These are phyloP conservation scores for Ceratobasidium theobromae DNA, from an alignment of 1,284 basidiomycete species.

Conservation along the genomic window DNA sequence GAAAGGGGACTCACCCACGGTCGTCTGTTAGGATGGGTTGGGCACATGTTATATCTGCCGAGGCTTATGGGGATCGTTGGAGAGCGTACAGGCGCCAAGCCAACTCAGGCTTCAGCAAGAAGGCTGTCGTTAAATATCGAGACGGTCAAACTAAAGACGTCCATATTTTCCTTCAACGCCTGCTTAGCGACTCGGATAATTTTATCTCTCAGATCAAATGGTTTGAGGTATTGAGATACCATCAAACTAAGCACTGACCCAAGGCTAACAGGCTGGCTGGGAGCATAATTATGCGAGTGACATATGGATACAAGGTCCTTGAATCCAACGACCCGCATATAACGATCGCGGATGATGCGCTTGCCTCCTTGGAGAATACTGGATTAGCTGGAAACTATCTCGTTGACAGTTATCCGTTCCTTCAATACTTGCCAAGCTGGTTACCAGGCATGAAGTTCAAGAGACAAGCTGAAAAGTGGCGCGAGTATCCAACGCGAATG, in stretches of 20 bases:
- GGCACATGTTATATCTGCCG: neutral
- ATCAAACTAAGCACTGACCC: neutral
- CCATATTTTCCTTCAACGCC: neutral
- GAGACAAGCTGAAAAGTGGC: neutral
- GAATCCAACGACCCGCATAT: constrained; percentile 1
- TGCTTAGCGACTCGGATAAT: neutral
- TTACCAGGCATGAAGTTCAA: constrained; percentile 30
- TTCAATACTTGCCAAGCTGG: constrained; percentile 24
- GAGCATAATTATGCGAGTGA: neutral
- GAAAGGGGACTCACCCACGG: neutral
- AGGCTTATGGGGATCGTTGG: neutral
- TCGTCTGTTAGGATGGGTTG: constrained; percentile 11
- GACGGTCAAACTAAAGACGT: neutral
- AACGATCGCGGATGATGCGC: neutral
- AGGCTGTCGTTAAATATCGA: neutral
- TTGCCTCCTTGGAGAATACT: neutral
- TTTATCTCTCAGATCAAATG: neutral
- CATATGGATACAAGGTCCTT: constrained; percentile 2
- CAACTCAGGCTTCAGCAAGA: constrained; percentile 6
- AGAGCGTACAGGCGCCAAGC: neutral
- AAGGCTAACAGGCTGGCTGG: neutral
- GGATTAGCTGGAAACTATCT: neutral
- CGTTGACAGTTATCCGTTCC: neutral
- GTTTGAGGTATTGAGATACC: neutral
- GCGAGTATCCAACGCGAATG: neutral